Base-by-base conservation (phyloP, 73 alveolate genomes). In the Tetrahymena borealis region DNA sequence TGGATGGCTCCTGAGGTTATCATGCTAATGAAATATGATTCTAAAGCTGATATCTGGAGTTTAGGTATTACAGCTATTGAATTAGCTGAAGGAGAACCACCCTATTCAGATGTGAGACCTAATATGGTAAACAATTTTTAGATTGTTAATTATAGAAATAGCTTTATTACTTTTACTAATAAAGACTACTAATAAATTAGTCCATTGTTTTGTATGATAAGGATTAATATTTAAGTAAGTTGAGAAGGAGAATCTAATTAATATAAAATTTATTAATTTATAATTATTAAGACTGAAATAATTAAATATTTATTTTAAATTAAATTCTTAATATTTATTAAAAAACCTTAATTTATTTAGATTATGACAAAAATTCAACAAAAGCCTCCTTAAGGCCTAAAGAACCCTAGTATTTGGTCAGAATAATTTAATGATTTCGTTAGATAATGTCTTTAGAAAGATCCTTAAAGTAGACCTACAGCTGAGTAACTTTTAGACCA, bases 21-120 rank as follows among this genome's bases (percentile, higher is more conserved):
- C 39, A 90, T 90, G 93, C 79, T 33, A 15, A 16, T 38, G 90
- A 92, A 39, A 91, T 78, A 91, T 37, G 95, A 90, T 1, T 91
- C 92, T 32, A 91, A 91, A 90, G 97, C 97, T 33, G 98, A 96
- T 78, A 96, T 96, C 18, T 96, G 98, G 98, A 92, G 96, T 43
- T 94, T 96, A 78, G 98, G 98, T 2, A 94, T 96, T 36, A 96
- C 98, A 78, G 94, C 95, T 90, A 94, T 96, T 39, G 98, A 96
- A 96, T 94, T 96, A 94, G 93, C 98, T 37, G 39, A 90, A 90
- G 93, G 93, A 32, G 93, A 90, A 90, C 79, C 93, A 15, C 93
- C 93, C 24, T 90, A 90, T 18, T 32, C 93, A 31, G 60, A 90
- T 90, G 60, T 90, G 1, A 42, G 24, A 42, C 79, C 79, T 42